Evolutionary conservation across 805 yeast species (phyloP).

Genomic region (Zygotorulaspora sp.): DNA sequence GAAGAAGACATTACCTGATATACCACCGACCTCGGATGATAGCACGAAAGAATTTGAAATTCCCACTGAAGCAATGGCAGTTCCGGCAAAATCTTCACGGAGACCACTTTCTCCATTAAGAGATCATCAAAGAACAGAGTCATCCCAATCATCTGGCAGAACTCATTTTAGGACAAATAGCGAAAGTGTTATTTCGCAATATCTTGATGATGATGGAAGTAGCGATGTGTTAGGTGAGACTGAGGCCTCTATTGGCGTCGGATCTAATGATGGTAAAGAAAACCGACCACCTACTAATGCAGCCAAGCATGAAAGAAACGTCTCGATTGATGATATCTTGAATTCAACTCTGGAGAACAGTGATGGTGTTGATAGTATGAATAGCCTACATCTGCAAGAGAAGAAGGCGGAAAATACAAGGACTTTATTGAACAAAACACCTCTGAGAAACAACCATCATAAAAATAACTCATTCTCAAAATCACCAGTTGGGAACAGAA

Average conservation of each 20-base stretch:
- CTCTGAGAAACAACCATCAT: slow-evolving; percentile 19
- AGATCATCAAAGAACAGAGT: slow-evolving; percentile 1
- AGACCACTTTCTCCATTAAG: slow-evolving; percentile 23
- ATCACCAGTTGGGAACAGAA: slow-evolving; percentile 20
- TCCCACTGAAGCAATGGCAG: slow-evolving; percentile 6
- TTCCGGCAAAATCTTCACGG: slow-evolving; percentile 23
- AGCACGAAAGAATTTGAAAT: neutral
- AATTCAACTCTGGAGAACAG: slow-evolving; percentile 19
- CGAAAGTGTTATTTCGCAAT: slow-evolving; percentile 27
- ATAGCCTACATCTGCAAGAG: slow-evolving; percentile 3
- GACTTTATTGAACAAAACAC: slow-evolving; percentile 22
- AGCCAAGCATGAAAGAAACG: slow-evolving; percentile 12
- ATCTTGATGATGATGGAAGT: slow-evolving; percentile 18
- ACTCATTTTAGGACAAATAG: slow-evolving; percentile 14
- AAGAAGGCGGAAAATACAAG: slow-evolving; percentile 3
- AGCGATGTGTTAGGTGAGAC: slow-evolving; percentile 4
- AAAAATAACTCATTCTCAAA: slow-evolving; percentile 13
- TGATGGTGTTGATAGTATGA: slow-evolving; percentile 6
- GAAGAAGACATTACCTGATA: slow-evolving; percentile 25
- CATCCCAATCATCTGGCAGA: slow-evolving; percentile 5
- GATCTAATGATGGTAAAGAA: neutral
- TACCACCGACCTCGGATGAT: slow-evolving; percentile 5
- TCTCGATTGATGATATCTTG: slow-evolving; percentile 26
- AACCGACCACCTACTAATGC: neutral
- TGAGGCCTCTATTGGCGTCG: neutral